phyloP scores from a whole-genome alignment of 768 basidiomycete species.

The Tylopilus sp. region DNA sequence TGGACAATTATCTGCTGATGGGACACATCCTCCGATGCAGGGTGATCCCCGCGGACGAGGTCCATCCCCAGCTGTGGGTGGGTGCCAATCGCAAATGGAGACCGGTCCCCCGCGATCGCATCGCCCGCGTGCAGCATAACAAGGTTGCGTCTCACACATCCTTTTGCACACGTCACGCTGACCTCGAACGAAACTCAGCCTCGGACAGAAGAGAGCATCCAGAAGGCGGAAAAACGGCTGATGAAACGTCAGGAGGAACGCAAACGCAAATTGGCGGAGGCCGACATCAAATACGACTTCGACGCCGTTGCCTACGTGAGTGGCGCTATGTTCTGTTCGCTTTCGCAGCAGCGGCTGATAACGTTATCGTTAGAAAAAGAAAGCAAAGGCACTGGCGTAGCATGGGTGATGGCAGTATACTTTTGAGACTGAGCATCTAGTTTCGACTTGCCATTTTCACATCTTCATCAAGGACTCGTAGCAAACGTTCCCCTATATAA shows the following conservation, averaged over 20 bases:
- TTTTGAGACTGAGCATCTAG: neutral
- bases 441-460: neutral
- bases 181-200: slow-evolving; percentile 39
- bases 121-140: slow-evolving; percentile 74
- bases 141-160: slow-evolving; percentile 54
- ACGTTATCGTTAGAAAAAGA: slow-evolving; percentile 33
- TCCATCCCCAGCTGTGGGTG: slow-evolving; percentile 93
- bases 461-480: neutral
- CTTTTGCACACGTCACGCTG: neutral
- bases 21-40: slow-evolving; percentile 93
- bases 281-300: slow-evolving; percentile 87
- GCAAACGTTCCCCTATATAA: neutral
- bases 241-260: slow-evolving; percentile 73
- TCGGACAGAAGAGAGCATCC: slow-evolving; percentile 69
- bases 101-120: slow-evolving; percentile 65
- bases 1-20: slow-evolving; percentile 97
- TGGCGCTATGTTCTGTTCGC: slow-evolving; percentile 9
- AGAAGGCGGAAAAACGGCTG: slow-evolving; percentile 61
- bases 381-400: slow-evolving; percentile 27
- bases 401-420: neutral
- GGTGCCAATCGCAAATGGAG: slow-evolving; percentile 96
- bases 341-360: neutral
- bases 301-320: slow-evolving; percentile 80
- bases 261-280: slow-evolving; percentile 72
- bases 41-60: slow-evolving; percentile 81